Base-by-base conservation (phyloP, 805 yeast species). In the Saturnispora sekii region DNA sequence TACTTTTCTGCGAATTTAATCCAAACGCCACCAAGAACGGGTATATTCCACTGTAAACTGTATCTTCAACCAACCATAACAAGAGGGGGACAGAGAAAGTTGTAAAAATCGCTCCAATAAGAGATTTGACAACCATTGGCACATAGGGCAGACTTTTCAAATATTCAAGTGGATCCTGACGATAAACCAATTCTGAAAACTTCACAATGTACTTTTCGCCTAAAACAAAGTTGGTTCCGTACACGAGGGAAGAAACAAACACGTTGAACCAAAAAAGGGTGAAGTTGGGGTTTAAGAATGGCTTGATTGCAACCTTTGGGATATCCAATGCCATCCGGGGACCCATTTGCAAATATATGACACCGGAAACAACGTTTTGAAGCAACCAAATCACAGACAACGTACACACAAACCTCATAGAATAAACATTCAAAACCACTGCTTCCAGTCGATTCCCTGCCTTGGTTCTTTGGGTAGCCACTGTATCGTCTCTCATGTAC, bases 181-280 rank as follows among this genome's bases (percentile, higher is more conserved):
- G 62, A 38, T 60, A 61, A 10, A 65, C 61, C 8, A 75, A 74
- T 46, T 66, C 66, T 38, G 61, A 54, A 58, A 81, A 73, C 1
- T 61, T 57, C 35, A 83, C 62, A 47, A 75, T 68, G 58, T 78
- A 79, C 49, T 76, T 65, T 56, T 79, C 82, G 46, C 75, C 69
- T 0, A 73, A 52, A 11, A 74, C 52, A 54, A 74, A 81, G 48
- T 74, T 78, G 1, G 67, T 41, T 7, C 79, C 54, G 57, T 81
- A 83, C 7, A 68, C 32, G 0, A 67, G 30, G 0, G 77, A 73
- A 7, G 70, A 53, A 21, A 66, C 57, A 1, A 63, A 10, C 21
- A 73, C 63, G 37, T 64, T 68, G 53, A 67, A 75, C 73, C 77
- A 74, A 51, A 61, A 74, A 53, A 65, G 76, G 4, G 77, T 68